Conservation (phyloP, 163 green algal genomes). For the Coccomyxa subellipsoidea region DNA sequence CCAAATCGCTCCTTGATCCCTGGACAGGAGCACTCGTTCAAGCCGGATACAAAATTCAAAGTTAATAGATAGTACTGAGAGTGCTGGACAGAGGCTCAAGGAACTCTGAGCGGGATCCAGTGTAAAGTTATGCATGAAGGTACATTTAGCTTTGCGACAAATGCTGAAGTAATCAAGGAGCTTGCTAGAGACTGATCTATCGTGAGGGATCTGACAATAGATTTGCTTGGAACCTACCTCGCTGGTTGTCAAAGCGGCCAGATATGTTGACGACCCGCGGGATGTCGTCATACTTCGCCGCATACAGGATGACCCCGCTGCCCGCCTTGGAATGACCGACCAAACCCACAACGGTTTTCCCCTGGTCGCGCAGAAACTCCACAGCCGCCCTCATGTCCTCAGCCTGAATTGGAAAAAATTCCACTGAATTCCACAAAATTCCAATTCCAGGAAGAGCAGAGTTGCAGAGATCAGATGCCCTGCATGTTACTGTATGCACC, state of each 20-base stretch:
- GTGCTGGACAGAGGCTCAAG: no score
- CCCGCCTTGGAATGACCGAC: constrained; percentile 64
- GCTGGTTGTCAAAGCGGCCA: constrained; percentile 27
- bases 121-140: neutral
- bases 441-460: neutral
- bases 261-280: constrained; percentile 55
- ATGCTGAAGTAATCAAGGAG: neutral
- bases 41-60: no score
- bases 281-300: constrained; percentile 45
- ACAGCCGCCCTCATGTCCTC: constrained; percentile 47
- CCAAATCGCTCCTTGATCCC: constrained; percentile 54
- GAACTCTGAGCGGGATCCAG: no score
- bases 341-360: constrained; percentile 27
- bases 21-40: no score
- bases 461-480: neutral
- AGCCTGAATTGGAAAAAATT: constrained; percentile 9
- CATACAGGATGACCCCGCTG: constrained; percentile 54
- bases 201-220: neutral
- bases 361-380: constrained; percentile 26
- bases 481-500: neutral
- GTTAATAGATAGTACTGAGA: no score
- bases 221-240: neutral
- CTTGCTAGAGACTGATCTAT: no score
- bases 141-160: neutral
- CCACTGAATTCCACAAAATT: neutral